Base-by-base conservation (phyloP, 768 basidiomycete species). In the Mycena pura region DNA sequence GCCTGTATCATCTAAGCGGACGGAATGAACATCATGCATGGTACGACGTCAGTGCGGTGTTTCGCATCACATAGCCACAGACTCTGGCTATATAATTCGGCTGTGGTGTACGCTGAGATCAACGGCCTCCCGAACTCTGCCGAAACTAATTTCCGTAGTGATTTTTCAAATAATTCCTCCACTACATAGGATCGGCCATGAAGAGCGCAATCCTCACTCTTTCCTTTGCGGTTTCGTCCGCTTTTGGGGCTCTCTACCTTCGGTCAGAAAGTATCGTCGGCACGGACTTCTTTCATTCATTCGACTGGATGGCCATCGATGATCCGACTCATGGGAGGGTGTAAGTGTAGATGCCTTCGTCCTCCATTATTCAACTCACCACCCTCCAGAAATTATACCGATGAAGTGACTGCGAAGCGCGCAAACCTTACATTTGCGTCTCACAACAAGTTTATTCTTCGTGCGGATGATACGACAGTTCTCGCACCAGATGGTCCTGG, bases 321-420 rank as follows among this genome's bases (percentile, higher is more conserved):
- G 87, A 88, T 67, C 86, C 87, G 1, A 88, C 87, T 1, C 70
- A 81, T 45, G 87, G 87, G 13, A 73, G 86, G 60, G 87, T 89
- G 87, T 88, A 1, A 40, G 57, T 21, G 2, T 13, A 70, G 63
- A 81, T 66, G 47, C 1, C 17, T 43, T 19, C 6, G 32, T 53
- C 5, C 49, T 36, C 7, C 34, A 36, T 28, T 29, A 21, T 46
- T 25, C 13, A 2, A 11, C 43, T 38, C 10, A 44, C 46, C 46
- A 9, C 28, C 0, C 29, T 44, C 15, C 17, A 82, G 81, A 17
- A 79, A 76, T 57, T 80, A 81, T 40, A 78, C 80, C 34, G 69
- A 78, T 62, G 59, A 72, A 38, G 55, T 54, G 17, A 78, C 76
- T 0, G 77, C 88, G 1, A 58, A 74, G 41, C 72, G 74, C 17